Percentiles rank a stretch among this genome's conserved stretches.
Conservation (phyloP, 306 rosid genomes). For the Arachis stenosperma region DNA sequence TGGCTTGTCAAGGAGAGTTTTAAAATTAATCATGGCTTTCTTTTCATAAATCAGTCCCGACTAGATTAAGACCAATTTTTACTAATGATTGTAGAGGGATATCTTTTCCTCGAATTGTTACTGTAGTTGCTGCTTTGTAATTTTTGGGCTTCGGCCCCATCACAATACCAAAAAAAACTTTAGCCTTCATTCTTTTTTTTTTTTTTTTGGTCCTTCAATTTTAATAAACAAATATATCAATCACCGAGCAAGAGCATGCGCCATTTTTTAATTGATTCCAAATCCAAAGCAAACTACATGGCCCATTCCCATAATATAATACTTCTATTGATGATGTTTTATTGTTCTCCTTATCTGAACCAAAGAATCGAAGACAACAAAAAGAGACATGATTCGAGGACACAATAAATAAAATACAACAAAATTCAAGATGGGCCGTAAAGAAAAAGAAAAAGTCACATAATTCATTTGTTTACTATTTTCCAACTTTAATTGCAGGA, state of each 20-base stretch:
- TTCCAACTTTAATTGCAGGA: conserved; percentile 55
- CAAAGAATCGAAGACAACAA: neutral
- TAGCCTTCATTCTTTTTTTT: neutral
- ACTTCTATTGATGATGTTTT: neutral
- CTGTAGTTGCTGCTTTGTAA: too few species aligned
- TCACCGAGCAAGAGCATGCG: neutral
- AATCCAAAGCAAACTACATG: conserved; percentile 1
- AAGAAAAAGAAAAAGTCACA: neutral
- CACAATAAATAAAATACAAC: neutral
- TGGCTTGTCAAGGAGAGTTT: too few species aligned
- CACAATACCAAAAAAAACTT: neutral
- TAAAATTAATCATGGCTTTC: too few species aligned
- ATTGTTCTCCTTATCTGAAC: neutral
- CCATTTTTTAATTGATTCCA: neutral
- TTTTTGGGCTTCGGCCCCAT: too few species aligned
- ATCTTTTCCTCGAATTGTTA: too few species aligned
- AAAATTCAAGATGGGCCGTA: neutral
- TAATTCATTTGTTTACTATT: neutral
- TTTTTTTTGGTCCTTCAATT: neutral
- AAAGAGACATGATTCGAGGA: neutral
- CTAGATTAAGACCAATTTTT: too few species aligned
- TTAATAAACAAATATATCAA: conserved; percentile 3
- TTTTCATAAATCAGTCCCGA: too few species aligned
- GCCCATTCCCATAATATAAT: conserved; percentile 6
- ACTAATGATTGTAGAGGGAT: too few species aligned